Percentiles rank a stretch among this genome's conserved stretches.
These are phyloP conservation scores for Chytriomyces hyalinus DNA, from an alignment of 192 early-diverging fungal species.

Conservation along the genomic window DNA sequence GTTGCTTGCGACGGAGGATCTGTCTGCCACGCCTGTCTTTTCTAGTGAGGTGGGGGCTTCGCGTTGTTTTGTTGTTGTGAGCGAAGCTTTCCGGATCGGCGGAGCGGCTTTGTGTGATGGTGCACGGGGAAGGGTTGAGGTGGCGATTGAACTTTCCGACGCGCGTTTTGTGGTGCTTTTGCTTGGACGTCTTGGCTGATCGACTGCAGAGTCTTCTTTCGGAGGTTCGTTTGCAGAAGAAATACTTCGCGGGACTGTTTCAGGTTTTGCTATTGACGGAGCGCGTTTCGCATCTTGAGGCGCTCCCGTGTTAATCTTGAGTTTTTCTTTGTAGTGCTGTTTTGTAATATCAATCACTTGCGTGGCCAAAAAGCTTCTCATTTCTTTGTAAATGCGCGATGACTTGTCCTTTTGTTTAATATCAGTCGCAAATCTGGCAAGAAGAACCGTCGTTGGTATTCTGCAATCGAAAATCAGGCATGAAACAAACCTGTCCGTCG, in stretches of 20 bases:
- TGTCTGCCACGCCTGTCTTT: neutral
- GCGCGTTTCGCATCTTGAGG: too few species aligned
- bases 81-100: neutral
- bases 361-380: conserved; percentile 5
- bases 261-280: too few species aligned
- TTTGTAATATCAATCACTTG: conserved; percentile 10
- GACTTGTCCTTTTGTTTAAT: neutral
- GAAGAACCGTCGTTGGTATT: too few species aligned
- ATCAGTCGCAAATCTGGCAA: neutral
- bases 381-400: conserved; percentile 21
- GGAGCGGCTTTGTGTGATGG: neutral
- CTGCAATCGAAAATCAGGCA: too few species aligned
- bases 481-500: neutral
- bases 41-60: too few species aligned
- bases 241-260: too few species aligned
- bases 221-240: too few species aligned
- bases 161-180: neutral
- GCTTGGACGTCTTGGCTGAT: neutral
- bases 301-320: conserved; percentile 1
- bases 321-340: conserved; percentile 1
- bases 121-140: neutral
- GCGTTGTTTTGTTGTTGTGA: neutral
- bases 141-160: neutral
- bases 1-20: neutral
- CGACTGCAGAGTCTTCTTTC: neutral